Conservation (phyloP, 164 flowering plant species). For the Tetracentron sinense region DNA sequence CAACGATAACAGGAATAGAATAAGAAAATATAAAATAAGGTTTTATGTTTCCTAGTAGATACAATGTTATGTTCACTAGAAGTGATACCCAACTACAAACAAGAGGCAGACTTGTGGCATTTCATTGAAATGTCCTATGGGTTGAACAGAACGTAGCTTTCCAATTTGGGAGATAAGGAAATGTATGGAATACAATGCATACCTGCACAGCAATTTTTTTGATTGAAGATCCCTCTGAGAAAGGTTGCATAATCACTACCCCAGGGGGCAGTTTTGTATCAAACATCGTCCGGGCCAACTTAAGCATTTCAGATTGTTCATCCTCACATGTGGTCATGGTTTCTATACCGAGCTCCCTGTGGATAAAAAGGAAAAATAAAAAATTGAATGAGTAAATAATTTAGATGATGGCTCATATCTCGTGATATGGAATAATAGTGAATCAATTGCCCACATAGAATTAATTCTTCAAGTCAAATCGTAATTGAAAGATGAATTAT, state of each 20-base stretch:
- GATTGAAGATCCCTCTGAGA: slow-evolving; percentile 79
- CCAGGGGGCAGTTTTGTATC: slow-evolving; percentile 95
- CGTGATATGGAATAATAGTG: neutral
- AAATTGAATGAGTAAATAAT: neutral
- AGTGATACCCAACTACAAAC: neutral
- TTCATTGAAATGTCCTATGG: neutral
- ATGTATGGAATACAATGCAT: neutral
- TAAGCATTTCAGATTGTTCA: slow-evolving; percentile 62
- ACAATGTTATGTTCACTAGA: too few species aligned
- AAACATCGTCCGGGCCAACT: slow-evolving; percentile 79
- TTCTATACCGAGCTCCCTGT: slow-evolving; percentile 86
- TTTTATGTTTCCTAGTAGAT: too few species aligned
- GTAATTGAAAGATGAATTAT: too few species aligned
- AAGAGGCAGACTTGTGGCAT: neutral
- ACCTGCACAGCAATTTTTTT: slow-evolving; percentile 78
- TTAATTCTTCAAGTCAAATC: too few species aligned
- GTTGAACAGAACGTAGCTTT: neutral
- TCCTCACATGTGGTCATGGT: slow-evolving; percentile 53
- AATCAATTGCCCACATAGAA: too few species aligned
- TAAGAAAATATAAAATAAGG: too few species aligned
- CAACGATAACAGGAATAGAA: too few species aligned
- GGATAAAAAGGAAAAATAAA: neutral
- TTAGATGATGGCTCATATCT: too few species aligned
- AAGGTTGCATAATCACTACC: slow-evolving; percentile 69
- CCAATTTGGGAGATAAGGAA: neutral